Conservation (phyloP, 345 rosid genomes). For the Acer campestre region DNA sequence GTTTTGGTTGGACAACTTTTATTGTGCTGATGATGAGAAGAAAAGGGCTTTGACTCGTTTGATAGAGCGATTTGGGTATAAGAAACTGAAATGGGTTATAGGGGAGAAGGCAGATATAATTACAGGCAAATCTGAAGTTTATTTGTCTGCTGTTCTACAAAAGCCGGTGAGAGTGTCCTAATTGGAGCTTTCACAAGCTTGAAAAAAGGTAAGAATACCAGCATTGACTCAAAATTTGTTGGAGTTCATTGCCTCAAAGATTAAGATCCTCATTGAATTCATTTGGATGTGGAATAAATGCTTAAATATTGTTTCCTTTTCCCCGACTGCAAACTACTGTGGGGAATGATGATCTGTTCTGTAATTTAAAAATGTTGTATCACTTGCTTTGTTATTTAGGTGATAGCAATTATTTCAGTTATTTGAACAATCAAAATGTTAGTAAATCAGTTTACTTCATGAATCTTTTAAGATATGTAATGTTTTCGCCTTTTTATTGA, state of each 20-base stretch:
- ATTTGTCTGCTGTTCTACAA: slow-evolving; percentile 88
- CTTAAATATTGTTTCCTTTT: slow-evolving; percentile 20
- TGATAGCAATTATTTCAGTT: slow-evolving; percentile 18
- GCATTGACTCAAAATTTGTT: slow-evolving; percentile 21
- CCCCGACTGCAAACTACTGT: slow-evolving; percentile 21
- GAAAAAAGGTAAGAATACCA: background rate
- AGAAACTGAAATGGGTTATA: slow-evolving; percentile 91
- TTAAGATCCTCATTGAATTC: slow-evolving; percentile 33
- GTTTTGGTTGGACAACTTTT: slow-evolving; percentile 87
- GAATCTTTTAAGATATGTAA: slow-evolving; percentile 12
- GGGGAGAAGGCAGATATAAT: slow-evolving; percentile 67
- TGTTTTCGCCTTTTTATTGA: slow-evolving; percentile 1
- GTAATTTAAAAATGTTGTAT: slow-evolving; percentile 20
- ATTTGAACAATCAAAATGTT: slow-evolving; percentile 12
- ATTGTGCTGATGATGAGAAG: slow-evolving; percentile 67
- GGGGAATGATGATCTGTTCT: slow-evolving; percentile 15
- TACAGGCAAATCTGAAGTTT: slow-evolving; percentile 54
- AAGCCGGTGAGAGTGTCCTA: slow-evolving; percentile 74
- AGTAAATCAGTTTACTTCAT: slow-evolving; percentile 25
- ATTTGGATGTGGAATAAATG: slow-evolving; percentile 34
- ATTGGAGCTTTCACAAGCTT: slow-evolving; percentile 7
- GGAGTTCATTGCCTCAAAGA: slow-evolving; percentile 22
- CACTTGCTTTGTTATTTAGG: slow-evolving; percentile 21
- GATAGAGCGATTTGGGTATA: slow-evolving; percentile 85
- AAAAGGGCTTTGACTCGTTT: slow-evolving; percentile 69